Evolutionary conservation across 2,329 filamentous ascomycete genomes (phyloP).

Genomic region (Dothistroma pini): DNA sequence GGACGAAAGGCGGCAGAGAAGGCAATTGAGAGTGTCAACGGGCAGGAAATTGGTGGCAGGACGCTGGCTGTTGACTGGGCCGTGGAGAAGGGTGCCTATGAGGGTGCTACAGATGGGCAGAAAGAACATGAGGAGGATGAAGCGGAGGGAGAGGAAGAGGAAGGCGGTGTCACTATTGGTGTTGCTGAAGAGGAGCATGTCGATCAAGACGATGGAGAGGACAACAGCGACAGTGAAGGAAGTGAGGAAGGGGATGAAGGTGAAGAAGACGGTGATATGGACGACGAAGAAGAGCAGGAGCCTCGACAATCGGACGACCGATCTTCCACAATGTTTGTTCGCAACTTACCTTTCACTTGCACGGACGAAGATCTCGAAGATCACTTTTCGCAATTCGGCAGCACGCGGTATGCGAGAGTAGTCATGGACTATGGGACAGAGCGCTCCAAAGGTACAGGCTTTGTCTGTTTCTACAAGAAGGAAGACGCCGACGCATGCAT

Average conservation of each 20-base stretch:
- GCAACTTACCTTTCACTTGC: constrained; percentile 87
- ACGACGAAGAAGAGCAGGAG: constrained; percentile 41
- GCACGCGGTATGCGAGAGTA: constrained; percentile 83
- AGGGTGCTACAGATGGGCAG: constrained; percentile 45
- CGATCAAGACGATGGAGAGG: constrained; percentile 40
- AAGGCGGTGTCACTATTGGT: constrained; percentile 19
- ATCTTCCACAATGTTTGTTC: constrained; percentile 79
- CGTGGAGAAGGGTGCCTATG: constrained; percentile 76
- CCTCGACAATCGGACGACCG: constrained; percentile 56
- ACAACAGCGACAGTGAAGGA: constrained; percentile 39
- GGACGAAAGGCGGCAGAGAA: constrained; percentile 88
- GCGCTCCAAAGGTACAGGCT: constrained; percentile 85
- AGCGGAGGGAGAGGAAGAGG: constrained; percentile 46
- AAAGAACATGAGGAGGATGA: constrained; percentile 31
- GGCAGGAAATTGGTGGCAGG: constrained; percentile 82
- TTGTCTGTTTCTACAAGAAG: constrained; percentile 83
- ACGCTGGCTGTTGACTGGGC: constrained; percentile 95
- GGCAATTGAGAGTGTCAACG: constrained; percentile 80
- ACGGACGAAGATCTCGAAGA: constrained; percentile 77
- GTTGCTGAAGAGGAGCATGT: constrained; percentile 39
- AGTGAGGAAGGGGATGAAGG: constrained; percentile 45
- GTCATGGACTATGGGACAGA: constrained; percentile 84
- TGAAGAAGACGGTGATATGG: constrained; percentile 41
- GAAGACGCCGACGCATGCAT: constrained; percentile 75
- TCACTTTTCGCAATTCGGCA: constrained; percentile 85